A percentile compares a stretch with the other conserved stretches of the same genome.
Evolutionary conservation across 495 filamentous ascomycete genomes (phyloP).

Genomic region (Lophiostoma macrostomum): DNA sequence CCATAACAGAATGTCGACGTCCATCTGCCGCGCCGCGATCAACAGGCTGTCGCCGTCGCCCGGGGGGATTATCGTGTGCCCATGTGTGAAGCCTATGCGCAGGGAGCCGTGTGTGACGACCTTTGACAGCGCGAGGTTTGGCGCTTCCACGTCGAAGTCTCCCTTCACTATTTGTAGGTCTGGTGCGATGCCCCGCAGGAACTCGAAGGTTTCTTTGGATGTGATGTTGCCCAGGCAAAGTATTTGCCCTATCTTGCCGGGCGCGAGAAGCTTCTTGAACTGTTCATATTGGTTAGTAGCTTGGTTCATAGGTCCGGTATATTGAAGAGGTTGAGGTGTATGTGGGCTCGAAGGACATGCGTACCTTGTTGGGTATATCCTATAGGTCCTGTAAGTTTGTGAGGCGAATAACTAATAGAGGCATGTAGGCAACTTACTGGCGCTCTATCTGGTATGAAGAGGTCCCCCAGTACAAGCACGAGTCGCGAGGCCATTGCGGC

Average conservation of each 20-base stretch:
- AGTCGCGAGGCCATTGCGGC: constrained; percentile 69
- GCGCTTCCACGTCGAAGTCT: constrained; percentile 88
- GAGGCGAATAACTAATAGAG: constrained; percentile 1
- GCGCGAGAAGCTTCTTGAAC: constrained; percentile 98
- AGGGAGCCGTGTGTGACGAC: constrained; percentile 91
- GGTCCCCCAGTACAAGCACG: constrained; percentile 90
- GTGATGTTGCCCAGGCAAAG: constrained; percentile 97
- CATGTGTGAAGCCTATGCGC: constrained; percentile 94
- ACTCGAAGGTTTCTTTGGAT: constrained; percentile 89
- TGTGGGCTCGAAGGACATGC: too few relatives aligned
- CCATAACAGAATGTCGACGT: constrained; percentile 96
- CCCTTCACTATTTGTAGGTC: constrained; percentile 96
- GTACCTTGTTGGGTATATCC: constrained; percentile 90
- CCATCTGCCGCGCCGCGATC: constrained; percentile 91
- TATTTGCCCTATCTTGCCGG: constrained; percentile 96
- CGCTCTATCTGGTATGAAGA: constrained; percentile 96
- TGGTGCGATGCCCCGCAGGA: constrained; percentile 84
- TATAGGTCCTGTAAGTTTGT: constrained; percentile 39
- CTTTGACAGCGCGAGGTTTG: constrained; percentile 84
- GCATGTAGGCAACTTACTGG: constrained; percentile 50
- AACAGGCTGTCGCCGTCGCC: constrained; percentile 88
- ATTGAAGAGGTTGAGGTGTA: neutral
- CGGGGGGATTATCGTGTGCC: constrained; percentile 88
- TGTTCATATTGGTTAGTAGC: constrained; percentile 40
- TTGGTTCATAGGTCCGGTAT: neutral